phyloP scores from a whole-genome alignment of 345 rosid species.

The Populus tremula region DNA sequence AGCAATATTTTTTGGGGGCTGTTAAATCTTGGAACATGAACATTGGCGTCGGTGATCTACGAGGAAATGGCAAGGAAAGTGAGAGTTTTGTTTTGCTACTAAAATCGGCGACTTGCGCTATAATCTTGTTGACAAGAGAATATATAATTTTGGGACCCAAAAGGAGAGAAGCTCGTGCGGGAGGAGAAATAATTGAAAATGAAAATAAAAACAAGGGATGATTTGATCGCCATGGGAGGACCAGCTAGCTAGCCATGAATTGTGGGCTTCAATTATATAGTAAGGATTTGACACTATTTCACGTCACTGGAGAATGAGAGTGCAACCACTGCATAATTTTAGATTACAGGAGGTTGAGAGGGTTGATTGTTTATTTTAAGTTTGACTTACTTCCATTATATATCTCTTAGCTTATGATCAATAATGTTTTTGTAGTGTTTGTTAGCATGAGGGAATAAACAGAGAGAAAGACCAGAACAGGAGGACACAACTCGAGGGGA shows the following conservation, averaged over 20 bases:
- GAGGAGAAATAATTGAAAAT: conserved; percentile 2
- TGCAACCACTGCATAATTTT: neutral
- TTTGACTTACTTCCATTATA: neutral
- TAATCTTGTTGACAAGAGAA: neutral
- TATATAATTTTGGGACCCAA: neutral
- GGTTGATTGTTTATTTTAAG: neutral
- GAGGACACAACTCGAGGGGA: no score
- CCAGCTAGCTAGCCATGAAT: neutral
- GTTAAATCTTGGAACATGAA: neutral
- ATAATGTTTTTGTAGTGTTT: neutral
- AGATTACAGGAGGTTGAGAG: no score
- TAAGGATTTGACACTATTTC: neutral
- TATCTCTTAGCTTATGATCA: no score
- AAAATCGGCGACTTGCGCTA: neutral
- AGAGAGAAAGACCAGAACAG: no score
- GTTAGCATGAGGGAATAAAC: neutral
- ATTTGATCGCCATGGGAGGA: neutral
- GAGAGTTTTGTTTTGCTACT: neutral
- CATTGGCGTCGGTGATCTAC: conserved; percentile 8
- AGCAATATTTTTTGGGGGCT: neutral
- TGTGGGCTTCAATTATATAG: neutral
- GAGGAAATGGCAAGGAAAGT: neutral
- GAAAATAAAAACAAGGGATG: neutral
- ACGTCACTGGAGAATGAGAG: neutral
- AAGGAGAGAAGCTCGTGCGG: conserved; percentile 17